Percentiles rank a stretch among this genome's conserved stretches.
Evolutionary conservation across 306 rosid genomes (phyloP).

Genomic region (Fagus crenata): DNA sequence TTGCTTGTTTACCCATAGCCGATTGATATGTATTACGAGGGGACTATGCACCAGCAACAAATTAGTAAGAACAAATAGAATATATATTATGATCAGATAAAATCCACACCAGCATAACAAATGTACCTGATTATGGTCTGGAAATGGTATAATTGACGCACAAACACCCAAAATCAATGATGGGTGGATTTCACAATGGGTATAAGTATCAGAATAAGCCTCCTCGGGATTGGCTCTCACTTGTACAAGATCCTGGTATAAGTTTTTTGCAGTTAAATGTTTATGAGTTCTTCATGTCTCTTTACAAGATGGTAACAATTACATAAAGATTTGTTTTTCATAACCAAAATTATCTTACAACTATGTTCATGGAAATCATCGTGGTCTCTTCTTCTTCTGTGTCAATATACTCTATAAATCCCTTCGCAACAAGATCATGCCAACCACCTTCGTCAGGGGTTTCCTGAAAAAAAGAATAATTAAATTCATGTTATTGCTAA

Average conservation of each 20-base stretch:
- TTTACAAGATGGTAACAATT: conserved; percentile 2
- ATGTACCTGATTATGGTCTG: conserved; percentile 95
- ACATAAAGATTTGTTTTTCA: conserved; percentile 7
- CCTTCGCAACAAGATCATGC: conserved; percentile 96
- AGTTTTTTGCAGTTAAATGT: conserved; percentile 19
- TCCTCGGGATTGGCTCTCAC: conserved; percentile 82
- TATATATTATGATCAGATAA: conserved; percentile 6
- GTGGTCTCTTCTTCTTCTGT: conserved; percentile 99
- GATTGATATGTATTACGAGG: conserved; percentile 98
- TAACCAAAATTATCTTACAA: conserved; percentile 51
- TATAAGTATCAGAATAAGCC: conserved; percentile 87
- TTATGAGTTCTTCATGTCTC: conserved; percentile 9
- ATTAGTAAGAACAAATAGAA: conserved; percentile 14
- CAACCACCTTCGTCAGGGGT: conserved; percentile 91
- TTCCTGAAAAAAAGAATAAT: conserved; percentile 57
- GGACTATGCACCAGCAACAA: conserved; percentile 52
- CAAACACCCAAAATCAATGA: conserved; percentile 95
- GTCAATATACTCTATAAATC: conserved; percentile 89
- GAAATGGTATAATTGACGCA: conserved; percentile 97
- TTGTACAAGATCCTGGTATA: conserved; percentile 92
- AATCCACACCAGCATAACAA: conserved; percentile 15
- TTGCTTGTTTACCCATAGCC: conserved; percentile 99
- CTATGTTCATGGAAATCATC: conserved; percentile 97
- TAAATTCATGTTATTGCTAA: conserved; percentile 6
- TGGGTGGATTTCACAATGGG: conserved; percentile 97